These are phyloP conservation scores for Phialemonium atrogriseum DNA, from an alignment of 2,329 filamentous ascomycete species.

Conservation along the genomic window DNA sequence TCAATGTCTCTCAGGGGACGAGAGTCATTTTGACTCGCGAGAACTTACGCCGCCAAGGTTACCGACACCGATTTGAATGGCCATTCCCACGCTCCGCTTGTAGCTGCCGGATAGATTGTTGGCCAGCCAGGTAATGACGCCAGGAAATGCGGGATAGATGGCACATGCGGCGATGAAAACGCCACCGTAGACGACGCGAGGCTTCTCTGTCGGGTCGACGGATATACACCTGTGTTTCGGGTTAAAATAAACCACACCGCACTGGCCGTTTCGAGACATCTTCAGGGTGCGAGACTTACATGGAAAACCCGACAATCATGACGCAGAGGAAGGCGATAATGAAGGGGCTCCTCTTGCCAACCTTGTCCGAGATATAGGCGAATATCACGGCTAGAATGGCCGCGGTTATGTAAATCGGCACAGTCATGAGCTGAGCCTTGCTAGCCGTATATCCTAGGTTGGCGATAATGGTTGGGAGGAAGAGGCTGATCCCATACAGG, in stretches of 20 bases:
- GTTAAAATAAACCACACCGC: conserved; percentile 47
- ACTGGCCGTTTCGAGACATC: conserved; percentile 7
- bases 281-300: conserved; percentile 23
- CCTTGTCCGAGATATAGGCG: conserved; percentile 46
- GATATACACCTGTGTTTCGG: no score
- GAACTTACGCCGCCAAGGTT: conserved; percentile 43
- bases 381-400: conserved; percentile 47
- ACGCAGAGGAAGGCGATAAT: conserved; percentile 43
- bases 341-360: conserved; percentile 45
- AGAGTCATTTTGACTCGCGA: no score
- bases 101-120: conserved; percentile 65
- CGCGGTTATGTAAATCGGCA: conserved; percentile 52
- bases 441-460: conserved; percentile 48
- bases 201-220: no score
- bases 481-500: conserved; percentile 47
- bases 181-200: conserved; percentile 60
- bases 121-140: conserved; percentile 68
- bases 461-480: conserved; percentile 58
- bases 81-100: conserved; percentile 61
- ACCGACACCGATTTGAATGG: conserved; percentile 53
- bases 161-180: conserved; percentile 69
- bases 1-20: no score
- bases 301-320: conserved; percentile 49
- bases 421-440: conserved; percentile 57
- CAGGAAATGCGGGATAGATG: conserved; percentile 73